Base-by-base conservation (phyloP, 2,329 filamentous ascomycete genomes). In the Penicillium palitans region DNA sequence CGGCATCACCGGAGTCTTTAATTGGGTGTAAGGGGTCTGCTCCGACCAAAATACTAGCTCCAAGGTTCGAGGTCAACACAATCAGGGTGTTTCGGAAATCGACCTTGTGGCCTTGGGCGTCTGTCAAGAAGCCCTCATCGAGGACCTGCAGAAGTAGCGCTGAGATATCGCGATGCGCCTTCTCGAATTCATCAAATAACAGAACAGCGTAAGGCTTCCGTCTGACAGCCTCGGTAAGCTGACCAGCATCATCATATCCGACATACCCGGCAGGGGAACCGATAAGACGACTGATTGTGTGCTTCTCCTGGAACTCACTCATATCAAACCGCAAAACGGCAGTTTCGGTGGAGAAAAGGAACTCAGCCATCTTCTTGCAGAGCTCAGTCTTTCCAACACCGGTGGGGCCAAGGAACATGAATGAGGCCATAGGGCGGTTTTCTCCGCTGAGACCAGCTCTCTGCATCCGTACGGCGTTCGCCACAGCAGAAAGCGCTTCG, bases 61-160 rank as follows among this genome's bases (percentile, higher is more conserved):
- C 95, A 2, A 99, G 84, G 73, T 99, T 99, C 39, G 92, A 96
- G 0, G 95, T 98, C 56, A 99, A 83, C 2, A 98, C 93, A 66
- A 98, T 97, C 69, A 98, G 90, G 8, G 93, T 97, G 76, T 97
- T 98, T 61, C 90, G 85, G 81, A 98, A 98, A 73, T 98, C 95
- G 59, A 99, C 89, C 76, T 95, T 96, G 80, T 96, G 93, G 33
- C 95, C 95, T 77, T 98, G 93, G 0, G 91, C 87, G 72, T 98
- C 95, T 0, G 93, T 98, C 50, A 99, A 83, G 79, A 95, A 97
- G 3, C 95, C 95, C 74, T 98, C 95, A 71, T 98, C 95, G 0
- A 99, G 85, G 0, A 98, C 93, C 75, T 98, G 95, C 4, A 99
- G 84, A 4, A 99, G 83, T 3, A 99, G 81, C 0, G 93, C 89